These are phyloP conservation scores for Taiozyma sp. DNA, from an alignment of 1,139 yeast species.

Conservation along the genomic window DNA sequence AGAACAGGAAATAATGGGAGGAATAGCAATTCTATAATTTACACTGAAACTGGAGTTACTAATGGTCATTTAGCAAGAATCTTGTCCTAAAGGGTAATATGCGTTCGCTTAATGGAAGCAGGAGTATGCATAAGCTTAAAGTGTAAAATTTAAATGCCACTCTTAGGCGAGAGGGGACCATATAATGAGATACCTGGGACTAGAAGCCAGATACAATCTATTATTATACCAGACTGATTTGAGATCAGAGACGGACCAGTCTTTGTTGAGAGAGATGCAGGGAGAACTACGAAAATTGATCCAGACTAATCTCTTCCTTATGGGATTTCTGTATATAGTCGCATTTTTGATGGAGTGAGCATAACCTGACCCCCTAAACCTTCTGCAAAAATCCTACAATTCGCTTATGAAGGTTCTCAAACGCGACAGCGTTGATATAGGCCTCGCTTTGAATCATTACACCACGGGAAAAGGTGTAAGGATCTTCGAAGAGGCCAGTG, in stretches of 20 bases:
- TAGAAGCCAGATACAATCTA: background rate
- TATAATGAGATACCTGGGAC: background rate
- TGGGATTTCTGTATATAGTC: background rate
- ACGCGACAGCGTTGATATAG: slow-evolving; percentile 13
- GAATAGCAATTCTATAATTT: background rate
- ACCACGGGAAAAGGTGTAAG: slow-evolving; percentile 23
- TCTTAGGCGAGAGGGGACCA: background rate
- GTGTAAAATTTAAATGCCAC: background rate
- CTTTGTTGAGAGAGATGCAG: background rate
- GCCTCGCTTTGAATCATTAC: slow-evolving; percentile 28
- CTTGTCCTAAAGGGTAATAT: background rate
- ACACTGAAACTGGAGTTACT: background rate
- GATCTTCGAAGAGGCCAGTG: slow-evolving; percentile 27
- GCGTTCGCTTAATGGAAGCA: background rate
- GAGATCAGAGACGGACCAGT: background rate
- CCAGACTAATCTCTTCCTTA: background rate
- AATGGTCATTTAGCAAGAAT: background rate
- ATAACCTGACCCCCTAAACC: background rate
- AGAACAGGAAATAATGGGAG: background rate
- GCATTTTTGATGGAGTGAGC: background rate
- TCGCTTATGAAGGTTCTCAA: slow-evolving; percentile 8
- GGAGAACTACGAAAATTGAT: background rate
- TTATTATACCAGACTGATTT: background rate
- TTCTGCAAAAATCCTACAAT: slow-evolving; percentile 16
- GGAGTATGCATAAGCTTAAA: background rate